Base-by-base conservation (phyloP, 805 yeast genomes). In the Ogataea angusta region DNA sequence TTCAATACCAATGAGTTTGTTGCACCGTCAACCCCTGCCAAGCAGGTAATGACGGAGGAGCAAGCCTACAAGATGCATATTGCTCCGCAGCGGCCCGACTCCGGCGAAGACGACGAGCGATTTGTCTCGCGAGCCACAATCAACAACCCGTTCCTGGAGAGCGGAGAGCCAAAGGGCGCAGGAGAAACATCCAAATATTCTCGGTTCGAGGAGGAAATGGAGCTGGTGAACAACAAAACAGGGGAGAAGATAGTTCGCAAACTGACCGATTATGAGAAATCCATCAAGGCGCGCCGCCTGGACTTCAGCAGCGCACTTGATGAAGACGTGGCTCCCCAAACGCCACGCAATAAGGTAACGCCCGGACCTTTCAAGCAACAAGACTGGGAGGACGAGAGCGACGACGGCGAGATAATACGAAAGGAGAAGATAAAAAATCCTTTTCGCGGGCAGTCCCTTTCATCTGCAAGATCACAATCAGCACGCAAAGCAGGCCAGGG, bases 211-310 rank as follows among this genome's bases (percentile, higher is more conserved):
- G 56, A 64, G 12, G 68, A 66, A 34, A 56, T 67, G 37, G 76
- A 72, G 45, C 53, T 63, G 43, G 48, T 70, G 23, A 64, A 71
- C 52, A 65, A 61, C 42, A 64, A 63, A 37, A 70, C 73, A 0
- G 76, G 76, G 2, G 59, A 69, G 41, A 60, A 59, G 19, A 52
- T 59, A 6, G 51, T 59, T 8, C 51, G 55, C 34, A 49, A 52
- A 23, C 46, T 70, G 28, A 56, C 63, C 16, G 59, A 57, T 12
- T 47, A 45, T 8, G 67, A 69, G 34, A 52, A 57, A 32, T 51
- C 51, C 6, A 56, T 69, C 29, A 66, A 64, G 49, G 77, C 78
- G 0, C 68, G 58, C 38, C 58, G 53, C 33, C 51, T 72, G 27
- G 53, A 54, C 24, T 68, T 68, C 39, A 49, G 36, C 12, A 34